These are phyloP conservation scores for Calcarisporium arbuscula DNA, from an alignment of 2,329 filamentous ascomycete genomes.

Conservation along the genomic window DNA sequence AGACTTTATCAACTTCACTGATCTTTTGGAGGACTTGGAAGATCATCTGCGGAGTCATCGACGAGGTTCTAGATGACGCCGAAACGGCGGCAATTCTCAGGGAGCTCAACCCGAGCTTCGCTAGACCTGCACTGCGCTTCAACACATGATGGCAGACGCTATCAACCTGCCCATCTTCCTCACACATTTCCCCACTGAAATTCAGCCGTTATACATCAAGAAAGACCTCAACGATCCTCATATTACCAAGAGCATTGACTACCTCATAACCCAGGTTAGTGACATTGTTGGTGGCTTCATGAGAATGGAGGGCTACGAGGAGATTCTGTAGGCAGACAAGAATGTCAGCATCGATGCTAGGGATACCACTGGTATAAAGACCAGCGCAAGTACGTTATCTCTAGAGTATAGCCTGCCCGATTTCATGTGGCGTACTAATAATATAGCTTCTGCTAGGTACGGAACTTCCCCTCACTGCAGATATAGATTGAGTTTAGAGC, in stretches of 20 bases:
- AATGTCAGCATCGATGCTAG: slow-evolving; percentile 77
- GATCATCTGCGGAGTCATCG: slow-evolving; percentile 76
- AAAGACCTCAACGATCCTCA: slow-evolving; percentile 71
- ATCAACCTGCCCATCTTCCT: slow-evolving; percentile 93
- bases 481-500: slow-evolving; percentile 67
- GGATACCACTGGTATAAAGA: slow-evolving; percentile 99
- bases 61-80: slow-evolving; percentile 66
- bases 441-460: slow-evolving; percentile 36
- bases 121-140: slow-evolving; percentile 75
- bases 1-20: slow-evolving; percentile 87
- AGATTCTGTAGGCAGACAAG: slow-evolving; percentile 82
- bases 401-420: not conserved
- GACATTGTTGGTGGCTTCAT: slow-evolving; percentile 96
- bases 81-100: slow-evolving; percentile 65
- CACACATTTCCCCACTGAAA: slow-evolving; percentile 91
- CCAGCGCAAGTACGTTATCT: slow-evolving; percentile 67
- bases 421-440: no score
- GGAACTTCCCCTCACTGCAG: slow-evolving; percentile 87
- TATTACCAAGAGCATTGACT: slow-evolving; percentile 89
- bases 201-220: slow-evolving; percentile 99
- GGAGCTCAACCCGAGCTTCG: slow-evolving; percentile 83
- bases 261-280: slow-evolving; percentile 83
- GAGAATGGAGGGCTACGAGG: slow-evolving; percentile 89
- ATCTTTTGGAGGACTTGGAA: slow-evolving; percentile 83
- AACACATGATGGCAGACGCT: slow-evolving; percentile 90